Base-by-base conservation (phyloP, 805 yeast genomes). In the Clavispora santaluciae region DNA sequence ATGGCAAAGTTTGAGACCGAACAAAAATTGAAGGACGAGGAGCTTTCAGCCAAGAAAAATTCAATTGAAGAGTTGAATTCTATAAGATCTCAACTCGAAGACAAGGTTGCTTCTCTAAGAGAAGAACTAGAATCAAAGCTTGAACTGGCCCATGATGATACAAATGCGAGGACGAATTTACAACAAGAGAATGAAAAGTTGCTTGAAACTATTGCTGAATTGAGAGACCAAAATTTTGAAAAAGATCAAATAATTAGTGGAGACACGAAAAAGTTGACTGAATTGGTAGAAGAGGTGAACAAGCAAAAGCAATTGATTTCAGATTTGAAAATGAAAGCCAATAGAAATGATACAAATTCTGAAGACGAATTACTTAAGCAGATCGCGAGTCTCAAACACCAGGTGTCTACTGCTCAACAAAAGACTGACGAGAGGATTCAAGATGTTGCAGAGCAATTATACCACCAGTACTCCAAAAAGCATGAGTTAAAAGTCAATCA, bases 401-500 rank as follows among this genome's bases (percentile, higher is more conserved):
- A 62, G 33, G 43, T 63, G 11, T 48, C 44, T 6, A 56, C 60
- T 2, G 68, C 71, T 22, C 81, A 79, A 41, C 58, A 59, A 21
- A 77, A 74, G 15, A 65, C 78, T 3, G 81, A 79, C 45, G 68
- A 68, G 42, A 74, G 77, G 52, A 61, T 83, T 28, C 78, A 79
- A 46, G 75, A 78, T 46, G 61, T 85, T 35, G 86, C 90, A 0
- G 81, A 79, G 44, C 86, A 81, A 50, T 64, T 86, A 9, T 85
- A 85, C 53, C 70, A 76, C 28, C 89, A 83, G 55, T 86, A 86
- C 54, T 77, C 87, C 2, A 79, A 82, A 37, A 86, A 86, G 55
- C 95, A 86, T 54, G 86, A 81, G 46, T 75, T 76, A 39, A 86
- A 86, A 58, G 83, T 86, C 7, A 71, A 72, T 81, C 53, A 82